Conservation (phyloP, 2,329 filamentous ascomycete genomes). For the Pestalotiopsis sp. region DNA sequence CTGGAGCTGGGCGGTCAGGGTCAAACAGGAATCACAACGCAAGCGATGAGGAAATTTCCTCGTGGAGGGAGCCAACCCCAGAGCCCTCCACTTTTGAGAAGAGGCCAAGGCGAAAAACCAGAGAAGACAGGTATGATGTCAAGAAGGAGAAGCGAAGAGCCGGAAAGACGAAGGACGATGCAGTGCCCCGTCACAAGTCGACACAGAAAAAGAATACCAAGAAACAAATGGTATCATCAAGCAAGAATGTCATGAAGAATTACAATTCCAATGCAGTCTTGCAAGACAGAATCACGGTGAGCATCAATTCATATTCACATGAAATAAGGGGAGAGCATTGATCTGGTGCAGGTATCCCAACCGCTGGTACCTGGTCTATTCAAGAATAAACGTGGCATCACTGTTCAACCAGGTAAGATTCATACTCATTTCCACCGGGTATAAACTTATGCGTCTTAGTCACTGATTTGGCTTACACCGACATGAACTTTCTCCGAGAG, state of each 20-base stretch:
- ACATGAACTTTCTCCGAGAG: slow-evolving; percentile 48
- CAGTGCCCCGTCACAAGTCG: slow-evolving; percentile 12
- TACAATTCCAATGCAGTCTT: slow-evolving; percentile 59
- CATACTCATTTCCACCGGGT: not conserved
- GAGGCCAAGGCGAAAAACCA: slow-evolving; percentile 57
- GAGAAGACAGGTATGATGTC: slow-evolving; percentile 56
- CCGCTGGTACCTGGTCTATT: slow-evolving; percentile 45
- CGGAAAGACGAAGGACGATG: slow-evolving; percentile 26
- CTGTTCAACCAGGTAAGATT: slow-evolving; percentile 39
- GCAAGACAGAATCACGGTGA: slow-evolving; percentile 55
- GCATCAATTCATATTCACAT: slow-evolving; percentile 16
- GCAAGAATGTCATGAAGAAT: slow-evolving; percentile 53
- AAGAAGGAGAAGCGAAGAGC: slow-evolving; percentile 26
- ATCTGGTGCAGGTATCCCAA: slow-evolving; percentile 25
- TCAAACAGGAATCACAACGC: not conserved
- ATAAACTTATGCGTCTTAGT: slow-evolving; percentile 37
- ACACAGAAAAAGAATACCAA: slow-evolving; percentile 24
- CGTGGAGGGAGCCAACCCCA: slow-evolving; percentile 18
- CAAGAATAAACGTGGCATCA: slow-evolving; percentile 42
- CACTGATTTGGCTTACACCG: slow-evolving; percentile 54
- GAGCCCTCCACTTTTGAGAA: slow-evolving; percentile 44
- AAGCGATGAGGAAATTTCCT: slow-evolving; percentile 19
- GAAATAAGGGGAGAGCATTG: not conserved
- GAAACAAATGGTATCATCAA: slow-evolving; percentile 35
- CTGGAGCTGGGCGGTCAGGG: slow-evolving; percentile 4